These are phyloP conservation scores for Colletotrichum abscissum DNA, from an alignment of 2,329 filamentous ascomycete species.

Conservation along the genomic window DNA sequence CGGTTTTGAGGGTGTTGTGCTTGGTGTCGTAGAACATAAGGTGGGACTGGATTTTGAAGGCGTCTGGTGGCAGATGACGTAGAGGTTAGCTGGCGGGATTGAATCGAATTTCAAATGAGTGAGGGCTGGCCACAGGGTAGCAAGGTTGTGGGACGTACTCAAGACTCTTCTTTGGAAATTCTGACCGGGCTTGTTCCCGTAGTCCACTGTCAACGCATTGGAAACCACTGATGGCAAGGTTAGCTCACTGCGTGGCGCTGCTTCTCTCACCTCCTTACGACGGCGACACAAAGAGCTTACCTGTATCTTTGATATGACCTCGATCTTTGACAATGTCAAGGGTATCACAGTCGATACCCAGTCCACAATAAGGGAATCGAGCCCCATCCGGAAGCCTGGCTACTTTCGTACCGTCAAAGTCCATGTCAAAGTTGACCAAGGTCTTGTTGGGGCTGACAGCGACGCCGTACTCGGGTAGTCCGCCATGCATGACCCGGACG, in stretches of 20 bases:
- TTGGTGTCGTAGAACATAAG: conserved; percentile 84
- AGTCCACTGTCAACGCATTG: conserved; percentile 84
- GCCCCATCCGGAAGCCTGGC: conserved; percentile 53
- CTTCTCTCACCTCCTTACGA: background rate
- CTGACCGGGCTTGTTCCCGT: conserved; percentile 76
- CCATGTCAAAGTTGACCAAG: conserved; percentile 82
- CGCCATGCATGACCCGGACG: conserved; percentile 81
- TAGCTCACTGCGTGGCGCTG: background rate
- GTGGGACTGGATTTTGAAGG: conserved; percentile 88
- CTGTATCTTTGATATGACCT: conserved; percentile 59
- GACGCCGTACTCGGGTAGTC: conserved; percentile 84
- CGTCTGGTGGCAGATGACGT: conserved; percentile 49
- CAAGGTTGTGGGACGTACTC: conserved; percentile 56
- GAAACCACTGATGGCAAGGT: conserved; percentile 59
- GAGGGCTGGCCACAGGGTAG: background rate
- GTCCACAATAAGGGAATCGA: conserved; percentile 91
- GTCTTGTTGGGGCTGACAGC: conserved; percentile 82
- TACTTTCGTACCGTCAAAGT: conserved; percentile 64
- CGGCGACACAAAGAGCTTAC: conserved; percentile 51
- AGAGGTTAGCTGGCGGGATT: conserved; percentile 21
- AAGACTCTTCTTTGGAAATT: conserved; percentile 85
- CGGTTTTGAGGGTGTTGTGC: conserved; percentile 77
- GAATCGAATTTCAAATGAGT: background rate
- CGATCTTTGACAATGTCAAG: conserved; percentile 80
- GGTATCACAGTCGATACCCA: conserved; percentile 77